Conservation (phyloP, 1,139 yeast species). For the Yamadazyma blattariae region DNA sequence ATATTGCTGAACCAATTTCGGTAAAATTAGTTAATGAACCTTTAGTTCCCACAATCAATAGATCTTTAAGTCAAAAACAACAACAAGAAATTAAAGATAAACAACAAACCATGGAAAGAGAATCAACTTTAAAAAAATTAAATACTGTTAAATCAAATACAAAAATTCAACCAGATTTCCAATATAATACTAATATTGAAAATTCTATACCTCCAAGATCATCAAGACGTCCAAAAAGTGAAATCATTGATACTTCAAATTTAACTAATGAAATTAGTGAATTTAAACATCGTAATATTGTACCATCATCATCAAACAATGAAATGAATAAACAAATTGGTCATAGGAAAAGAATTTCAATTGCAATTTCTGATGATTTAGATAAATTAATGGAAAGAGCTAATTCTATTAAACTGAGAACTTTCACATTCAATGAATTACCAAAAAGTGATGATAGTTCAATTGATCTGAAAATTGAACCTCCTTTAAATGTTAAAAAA, state of each 20-base stretch:
- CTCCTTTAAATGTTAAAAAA: neutral
- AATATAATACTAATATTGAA: slow-evolving; percentile 37
- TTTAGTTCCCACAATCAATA: slow-evolving; percentile 14
- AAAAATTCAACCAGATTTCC: slow-evolving; percentile 24
- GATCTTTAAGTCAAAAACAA: slow-evolving; percentile 9
- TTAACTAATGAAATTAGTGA: slow-evolving; percentile 15
- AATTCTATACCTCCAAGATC: slow-evolving; percentile 44
- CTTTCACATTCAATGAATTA: slow-evolving; percentile 13
- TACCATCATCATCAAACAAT: slow-evolving; percentile 1
- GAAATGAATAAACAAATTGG: slow-evolving; percentile 1
- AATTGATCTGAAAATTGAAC: neutral
- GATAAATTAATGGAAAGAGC: slow-evolving; percentile 43
- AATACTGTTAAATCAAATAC: slow-evolving; percentile 4
- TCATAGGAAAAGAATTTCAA: slow-evolving; percentile 17
- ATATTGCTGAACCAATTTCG: slow-evolving; percentile 23
- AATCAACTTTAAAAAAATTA: slow-evolving; percentile 1
- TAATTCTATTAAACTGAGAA: slow-evolving; percentile 18
- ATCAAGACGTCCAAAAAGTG: slow-evolving; percentile 38
- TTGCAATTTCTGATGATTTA: slow-evolving; percentile 35
- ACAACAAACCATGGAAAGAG: slow-evolving; percentile 1
- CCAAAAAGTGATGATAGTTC: slow-evolving; percentile 11
- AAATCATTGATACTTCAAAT: slow-evolving; percentile 11
- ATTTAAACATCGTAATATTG: slow-evolving; percentile 6
- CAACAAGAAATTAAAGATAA: slow-evolving; percentile 4
- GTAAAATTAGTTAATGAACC: slow-evolving; percentile 21